Evolutionary conservation across 2,329 filamentous ascomycete species (phyloP).

Genomic region (Colletotrichum sp.): DNA sequence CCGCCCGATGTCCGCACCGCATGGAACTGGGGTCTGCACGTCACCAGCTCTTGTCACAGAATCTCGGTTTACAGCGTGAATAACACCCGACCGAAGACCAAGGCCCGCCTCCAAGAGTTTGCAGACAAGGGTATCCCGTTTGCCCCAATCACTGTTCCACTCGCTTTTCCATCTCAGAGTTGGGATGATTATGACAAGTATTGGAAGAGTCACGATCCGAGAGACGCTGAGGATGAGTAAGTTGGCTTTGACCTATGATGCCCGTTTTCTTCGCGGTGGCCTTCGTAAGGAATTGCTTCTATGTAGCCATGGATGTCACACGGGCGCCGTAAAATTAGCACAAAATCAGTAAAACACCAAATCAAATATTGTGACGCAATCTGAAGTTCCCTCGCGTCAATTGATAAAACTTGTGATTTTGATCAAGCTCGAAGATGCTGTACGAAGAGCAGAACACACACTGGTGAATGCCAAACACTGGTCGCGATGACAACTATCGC

Average conservation of each 20-base stretch:
- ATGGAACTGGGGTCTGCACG: slow-evolving; percentile 72
- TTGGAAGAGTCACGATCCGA: slow-evolving; percentile 29
- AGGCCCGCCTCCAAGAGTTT: slow-evolving; percentile 53
- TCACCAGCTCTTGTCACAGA: slow-evolving; percentile 66
- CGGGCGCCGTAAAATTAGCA: fast-evolving
- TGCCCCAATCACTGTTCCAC: slow-evolving; percentile 57
- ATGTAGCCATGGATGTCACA: neutral
- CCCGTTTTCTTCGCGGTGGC: neutral
- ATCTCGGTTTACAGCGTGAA: slow-evolving; percentile 69
- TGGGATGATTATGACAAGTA: slow-evolving; percentile 51
- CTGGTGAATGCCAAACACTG: neutral
- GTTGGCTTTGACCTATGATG: neutral
- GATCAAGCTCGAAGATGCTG: neutral
- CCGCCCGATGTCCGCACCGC: slow-evolving; percentile 57
- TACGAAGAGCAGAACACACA: neutral
- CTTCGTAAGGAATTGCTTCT: neutral
- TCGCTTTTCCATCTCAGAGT: slow-evolving; percentile 52
- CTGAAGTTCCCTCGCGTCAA: too few species aligned
- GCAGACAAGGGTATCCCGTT: slow-evolving; percentile 52
- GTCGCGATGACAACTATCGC: neutral
- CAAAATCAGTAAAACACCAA: neutral
- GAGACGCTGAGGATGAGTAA: slow-evolving; percentile 30
- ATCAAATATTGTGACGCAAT: too few species aligned
- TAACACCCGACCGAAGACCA: slow-evolving; percentile 50
- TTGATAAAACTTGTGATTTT: too few species aligned